Base-by-base conservation (phyloP, 2,329 filamentous ascomycete genomes). In the Lecanosticta acicola region DNA sequence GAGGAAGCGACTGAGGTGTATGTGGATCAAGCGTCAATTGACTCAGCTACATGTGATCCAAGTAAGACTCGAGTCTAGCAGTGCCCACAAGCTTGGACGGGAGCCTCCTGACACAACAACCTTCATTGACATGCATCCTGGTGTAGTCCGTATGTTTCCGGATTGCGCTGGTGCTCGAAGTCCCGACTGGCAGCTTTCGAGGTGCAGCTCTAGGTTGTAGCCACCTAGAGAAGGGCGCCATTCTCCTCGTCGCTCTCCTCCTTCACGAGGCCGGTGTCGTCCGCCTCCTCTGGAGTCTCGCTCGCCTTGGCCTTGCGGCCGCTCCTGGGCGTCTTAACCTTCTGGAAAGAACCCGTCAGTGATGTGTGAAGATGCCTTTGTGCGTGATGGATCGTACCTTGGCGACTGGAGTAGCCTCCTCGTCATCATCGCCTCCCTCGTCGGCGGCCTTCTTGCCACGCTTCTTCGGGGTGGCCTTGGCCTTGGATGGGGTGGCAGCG, bases 381-480 rank as follows among this genome's bases (percentile, higher is more conserved):
- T 19, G 33, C 33, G n/a, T 7, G 33, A 7, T 7, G 7, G 33
- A 35, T 14, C 33, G 35, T 9, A 38, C 35, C 35, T 38, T 38
- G 35, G 35, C 35, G 7, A 11, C 5, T 3, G 35, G 35, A 19
- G 33, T 18, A 18, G 37, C 37, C 10, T 26, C 19, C 9, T 32
- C 37, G 13, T 46, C 38, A 16, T 20, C 42, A 9, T 39, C 35
- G 8, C 4, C 41, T 9, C 5, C 41, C 8, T 20, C 43, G 13
- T 19, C 38, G 24, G 32, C 43, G 4, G 19, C 26, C 37, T 46
- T 42, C 29, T 26, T 32, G 16, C 34, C 35, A 16, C 39, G 32
- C 33, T 41, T 41, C 42, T 44, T 44, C 9, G 38, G 43, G 8
- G 43, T 37, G n/a, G 43, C 17, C 43, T 46, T 46, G 14, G 44